Percentiles rank a stretch among this genome's conserved stretches.
Evolutionary conservation across 176 grass and related monocot genomes (phyloP).

Genomic region (Oryza meyeriana): DNA sequence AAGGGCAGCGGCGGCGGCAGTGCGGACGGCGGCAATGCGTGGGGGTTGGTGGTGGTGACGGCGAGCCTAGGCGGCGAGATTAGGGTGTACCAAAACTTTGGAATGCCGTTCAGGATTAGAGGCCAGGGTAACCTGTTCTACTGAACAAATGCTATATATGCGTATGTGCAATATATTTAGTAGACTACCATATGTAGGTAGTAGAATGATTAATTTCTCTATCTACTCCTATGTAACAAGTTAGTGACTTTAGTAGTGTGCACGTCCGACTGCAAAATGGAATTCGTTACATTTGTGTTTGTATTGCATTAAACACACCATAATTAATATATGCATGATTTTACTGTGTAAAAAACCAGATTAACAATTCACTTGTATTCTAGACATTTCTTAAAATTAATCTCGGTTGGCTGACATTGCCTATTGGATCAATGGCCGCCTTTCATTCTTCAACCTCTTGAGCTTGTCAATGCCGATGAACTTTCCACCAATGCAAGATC

Average conservation of each 20-base stretch:
- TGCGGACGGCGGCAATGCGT: conserved; percentile 49
- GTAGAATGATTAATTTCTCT: neutral
- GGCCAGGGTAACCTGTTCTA: conserved; percentile 44
- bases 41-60: conserved; percentile 85
- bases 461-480: too few species aligned
- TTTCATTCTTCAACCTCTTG: too few species aligned
- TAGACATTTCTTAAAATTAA: too few species aligned
- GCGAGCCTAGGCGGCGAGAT: conserved; percentile 73
- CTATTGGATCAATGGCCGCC: too few species aligned
- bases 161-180: neutral
- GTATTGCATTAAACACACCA: neutral
- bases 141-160: neutral
- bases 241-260: neutral
- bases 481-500: too few species aligned
- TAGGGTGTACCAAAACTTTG: conserved; percentile 89
- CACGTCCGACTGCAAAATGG: neutral
- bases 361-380: too few species aligned
- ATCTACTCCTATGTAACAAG: too few species aligned
- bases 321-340: neutral
- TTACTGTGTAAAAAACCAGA: neutral
- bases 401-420: too few species aligned
- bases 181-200: neutral
- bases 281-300: neutral
- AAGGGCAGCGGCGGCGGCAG: neutral
- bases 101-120: conserved; percentile 66